Percentiles rank a stretch among this genome's conserved stretches.
phyloP scores from a whole-genome alignment of 768 basidiomycete genomes.

The Auricularia sp. region DNA sequence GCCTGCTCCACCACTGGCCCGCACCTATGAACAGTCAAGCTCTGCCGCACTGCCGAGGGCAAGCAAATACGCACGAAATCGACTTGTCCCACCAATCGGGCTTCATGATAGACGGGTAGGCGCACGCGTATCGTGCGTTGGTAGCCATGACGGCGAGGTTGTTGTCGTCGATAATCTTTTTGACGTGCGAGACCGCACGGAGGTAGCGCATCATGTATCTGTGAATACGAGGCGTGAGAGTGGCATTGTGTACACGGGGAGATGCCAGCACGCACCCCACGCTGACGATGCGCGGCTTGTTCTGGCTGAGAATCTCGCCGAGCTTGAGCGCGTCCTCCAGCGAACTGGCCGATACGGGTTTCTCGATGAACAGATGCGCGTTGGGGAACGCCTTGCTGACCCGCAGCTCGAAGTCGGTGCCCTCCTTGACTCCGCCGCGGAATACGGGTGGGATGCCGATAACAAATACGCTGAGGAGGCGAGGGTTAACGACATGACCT shows the following conservation, averaged over 20 bases:
- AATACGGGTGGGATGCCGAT: slow-evolving; percentile 91
- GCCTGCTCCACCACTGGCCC: slow-evolving; percentile 89
- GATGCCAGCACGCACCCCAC: neutral
- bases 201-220: slow-evolving; percentile 93
- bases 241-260: too few relatives aligned
- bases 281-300: slow-evolving; percentile 40
- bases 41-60: too few relatives aligned
- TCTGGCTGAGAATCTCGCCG: slow-evolving; percentile 58
- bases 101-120: slow-evolving; percentile 71
- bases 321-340: slow-evolving; percentile 61
- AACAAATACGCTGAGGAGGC: slow-evolving; percentile 53
- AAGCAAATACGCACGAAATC: slow-evolving; percentile 41
- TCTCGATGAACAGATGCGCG: slow-evolving; percentile 84
- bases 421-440: slow-evolving; percentile 65
- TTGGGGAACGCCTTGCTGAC: slow-evolving; percentile 82
- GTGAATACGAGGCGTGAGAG: too few relatives aligned
- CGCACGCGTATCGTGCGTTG: slow-evolving; percentile 87
- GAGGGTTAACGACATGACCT: neutral
- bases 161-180: slow-evolving; percentile 89
- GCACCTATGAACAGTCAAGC: slow-evolving; percentile 32
- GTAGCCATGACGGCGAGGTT: slow-evolving; percentile 93
- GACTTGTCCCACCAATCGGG: slow-evolving; percentile 93
- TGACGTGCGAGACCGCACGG: slow-evolving; percentile 93
- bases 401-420: slow-evolving; percentile 79
- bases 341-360: slow-evolving; percentile 80